These are phyloP conservation scores for Lecanicillium sp. DNA, from an alignment of 2,329 filamentous ascomycete genomes.

Conservation along the genomic window DNA sequence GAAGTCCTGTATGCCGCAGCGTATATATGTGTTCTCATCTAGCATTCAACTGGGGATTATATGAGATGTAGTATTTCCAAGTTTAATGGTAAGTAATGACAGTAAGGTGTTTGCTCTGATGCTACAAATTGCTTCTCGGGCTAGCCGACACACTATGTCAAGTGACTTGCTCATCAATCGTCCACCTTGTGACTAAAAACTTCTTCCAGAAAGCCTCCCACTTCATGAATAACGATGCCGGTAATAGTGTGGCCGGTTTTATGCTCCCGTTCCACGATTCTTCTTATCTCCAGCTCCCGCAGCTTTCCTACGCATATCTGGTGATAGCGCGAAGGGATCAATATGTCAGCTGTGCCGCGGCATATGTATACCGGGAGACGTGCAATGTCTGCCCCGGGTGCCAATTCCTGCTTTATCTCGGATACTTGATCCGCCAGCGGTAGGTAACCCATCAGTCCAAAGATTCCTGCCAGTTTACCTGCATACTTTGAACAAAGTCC, in stretches of 20 bases:
- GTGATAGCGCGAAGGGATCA: not conserved
- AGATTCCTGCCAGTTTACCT: not conserved
- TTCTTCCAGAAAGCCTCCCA: not conserved
- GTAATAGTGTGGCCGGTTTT: not conserved
- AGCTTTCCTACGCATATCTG: not conserved
- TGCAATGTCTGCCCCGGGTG: not conserved
- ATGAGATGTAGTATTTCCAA: no score
- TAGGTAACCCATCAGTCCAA: constrained; percentile 1
- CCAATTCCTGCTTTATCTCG: not conserved
- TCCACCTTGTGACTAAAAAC: no score
- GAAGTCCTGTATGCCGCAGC: no score
- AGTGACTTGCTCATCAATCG: no score
- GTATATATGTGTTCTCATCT: no score
- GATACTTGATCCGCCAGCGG: not conserved
- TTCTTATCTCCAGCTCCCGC: not conserved
- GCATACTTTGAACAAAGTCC: not conserved
- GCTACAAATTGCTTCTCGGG: no score
- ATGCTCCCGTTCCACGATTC: not conserved
- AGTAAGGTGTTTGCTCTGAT: no score
- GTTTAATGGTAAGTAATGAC: no score
- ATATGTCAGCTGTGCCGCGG: not conserved
- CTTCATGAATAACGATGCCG: not conserved
- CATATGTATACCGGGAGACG: not conserved
- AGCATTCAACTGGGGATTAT: no score
- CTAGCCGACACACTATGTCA: no score